phyloP scores from a whole-genome alignment of 441 rosid genomes.

The Croton laevigatus region DNA sequence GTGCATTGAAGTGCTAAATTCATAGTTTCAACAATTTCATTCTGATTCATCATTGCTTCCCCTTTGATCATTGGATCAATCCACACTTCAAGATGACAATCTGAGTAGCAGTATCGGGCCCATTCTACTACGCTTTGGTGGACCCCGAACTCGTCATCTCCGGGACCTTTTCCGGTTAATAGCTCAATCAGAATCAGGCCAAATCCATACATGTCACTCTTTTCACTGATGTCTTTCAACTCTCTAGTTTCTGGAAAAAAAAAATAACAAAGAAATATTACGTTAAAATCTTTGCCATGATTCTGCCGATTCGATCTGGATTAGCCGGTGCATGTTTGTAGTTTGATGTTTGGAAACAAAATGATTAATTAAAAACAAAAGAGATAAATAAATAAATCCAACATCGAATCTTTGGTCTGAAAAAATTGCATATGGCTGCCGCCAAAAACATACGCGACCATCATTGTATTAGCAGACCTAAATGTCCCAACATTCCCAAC shows the following conservation, averaged over 20 bases:
- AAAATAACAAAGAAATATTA: background rate
- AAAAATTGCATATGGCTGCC: background rate
- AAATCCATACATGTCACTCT: slow-evolving; percentile 60
- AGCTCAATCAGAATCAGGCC: slow-evolving; percentile 68
- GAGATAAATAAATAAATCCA: background rate
- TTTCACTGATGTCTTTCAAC: slow-evolving; percentile 41
- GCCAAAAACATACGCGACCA: background rate
- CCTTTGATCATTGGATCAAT: slow-evolving; percentile 50
- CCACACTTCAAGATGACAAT: slow-evolving; percentile 64
- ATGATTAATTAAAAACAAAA: too few relatives aligned
- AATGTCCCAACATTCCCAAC: slow-evolving; percentile 20
- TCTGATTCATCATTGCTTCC: slow-evolving; percentile 30
- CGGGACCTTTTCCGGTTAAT: slow-evolving; percentile 59
- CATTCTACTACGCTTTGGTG: slow-evolving; percentile 58
- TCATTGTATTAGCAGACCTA: slow-evolving; percentile 6
- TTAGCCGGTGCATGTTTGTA: too few relatives aligned
- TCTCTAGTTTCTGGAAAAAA: slow-evolving; percentile 50
- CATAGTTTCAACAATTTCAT: slow-evolving; percentile 54
- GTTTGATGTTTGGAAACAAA: too few relatives aligned
- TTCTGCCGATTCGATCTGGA: too few relatives aligned
- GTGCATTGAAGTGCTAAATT: slow-evolving; percentile 74
- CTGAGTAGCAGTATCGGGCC: slow-evolving; percentile 72
- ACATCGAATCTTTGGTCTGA: background rate
- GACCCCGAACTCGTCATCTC: slow-evolving; percentile 50
- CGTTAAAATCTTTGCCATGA: too few relatives aligned